Conservation (phyloP, 2,329 filamentous ascomycete species). For the Coniochaeta sp. region DNA sequence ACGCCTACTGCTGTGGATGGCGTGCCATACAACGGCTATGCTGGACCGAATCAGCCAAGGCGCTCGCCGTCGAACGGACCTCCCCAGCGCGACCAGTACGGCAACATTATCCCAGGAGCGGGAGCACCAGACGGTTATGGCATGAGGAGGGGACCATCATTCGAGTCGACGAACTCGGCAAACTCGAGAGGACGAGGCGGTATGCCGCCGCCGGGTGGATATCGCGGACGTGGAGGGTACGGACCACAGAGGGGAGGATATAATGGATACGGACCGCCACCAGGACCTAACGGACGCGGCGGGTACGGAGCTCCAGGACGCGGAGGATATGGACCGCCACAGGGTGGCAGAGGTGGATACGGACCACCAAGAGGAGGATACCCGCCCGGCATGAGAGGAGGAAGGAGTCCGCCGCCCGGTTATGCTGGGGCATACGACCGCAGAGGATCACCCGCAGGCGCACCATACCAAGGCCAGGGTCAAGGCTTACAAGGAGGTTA, state of each 20-base stretch:
- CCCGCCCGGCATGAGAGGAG: conserved; percentile 25
- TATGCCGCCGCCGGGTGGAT: conserved; percentile 33
- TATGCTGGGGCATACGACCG: conserved; percentile 34
- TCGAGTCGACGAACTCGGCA: conserved; percentile 40
- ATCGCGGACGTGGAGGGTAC: conserved; percentile 45
- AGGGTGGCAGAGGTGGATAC: conserved; percentile 38
- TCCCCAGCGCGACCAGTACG: conserved; percentile 51
- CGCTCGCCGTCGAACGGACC: conserved; percentile 20
- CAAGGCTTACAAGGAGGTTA: no score
- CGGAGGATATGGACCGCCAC: conserved; percentile 34
- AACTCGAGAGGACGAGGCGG: conserved; percentile 47
- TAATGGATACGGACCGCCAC: conserved; percentile 33
- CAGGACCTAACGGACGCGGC: conserved; percentile 19
- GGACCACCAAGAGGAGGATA: conserved; percentile 31
- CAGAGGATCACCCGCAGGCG: conserved; percentile 27
- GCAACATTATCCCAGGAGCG: conserved; percentile 47
- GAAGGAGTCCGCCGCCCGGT: conserved; percentile 34
- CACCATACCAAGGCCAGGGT: conserved; percentile 25
- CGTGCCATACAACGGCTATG: conserved; percentile 23
- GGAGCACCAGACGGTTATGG: conserved; percentile 38
- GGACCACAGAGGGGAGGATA: conserved; percentile 29
- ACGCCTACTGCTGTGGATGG: conserved; percentile 15
- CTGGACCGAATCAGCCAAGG: conserved; percentile 29
- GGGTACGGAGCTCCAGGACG: conserved; percentile 23
- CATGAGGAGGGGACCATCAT: conserved; percentile 37